These are phyloP conservation scores for Colletotrichum falcatum DNA, from an alignment of 2,329 filamentous ascomycete genomes.

Conservation along the genomic window DNA sequence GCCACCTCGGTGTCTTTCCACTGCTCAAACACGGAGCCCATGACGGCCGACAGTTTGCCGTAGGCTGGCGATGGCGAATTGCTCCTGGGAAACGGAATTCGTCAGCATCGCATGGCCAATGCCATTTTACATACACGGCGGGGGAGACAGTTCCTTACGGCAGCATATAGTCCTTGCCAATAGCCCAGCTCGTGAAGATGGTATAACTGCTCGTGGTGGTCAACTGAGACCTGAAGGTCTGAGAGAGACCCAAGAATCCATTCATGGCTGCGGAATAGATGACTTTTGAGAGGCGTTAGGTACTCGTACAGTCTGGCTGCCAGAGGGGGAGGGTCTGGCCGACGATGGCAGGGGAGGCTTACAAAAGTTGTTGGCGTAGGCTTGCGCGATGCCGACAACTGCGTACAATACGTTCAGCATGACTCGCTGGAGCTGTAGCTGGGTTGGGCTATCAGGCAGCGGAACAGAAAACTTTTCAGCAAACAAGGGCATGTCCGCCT, in stretches of 20 bases:
- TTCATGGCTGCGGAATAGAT: not conserved
- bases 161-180: conserved; percentile 28
- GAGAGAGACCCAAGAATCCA: not conserved
- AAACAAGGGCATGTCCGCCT: conserved; percentile 15
- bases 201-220: conserved; percentile 14
- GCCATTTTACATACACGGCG: not conserved
- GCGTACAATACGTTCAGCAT: conserved; percentile 21
- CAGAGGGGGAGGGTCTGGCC: too few relatives aligned
- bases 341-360: not conserved
- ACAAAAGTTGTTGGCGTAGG: conserved; percentile 19
- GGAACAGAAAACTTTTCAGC: conserved; percentile 20
- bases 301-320: not conserved
- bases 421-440: not conserved
- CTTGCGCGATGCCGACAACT: conserved; percentile 14
- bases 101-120: not conserved
- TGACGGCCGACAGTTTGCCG: not conserved
- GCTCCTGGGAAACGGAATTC: not conserved
- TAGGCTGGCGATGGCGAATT: not conserved
- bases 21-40: conserved; percentile 21
- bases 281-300: not conserved
- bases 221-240: not conserved
- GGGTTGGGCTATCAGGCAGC: not conserved
- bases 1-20: conserved; percentile 16
- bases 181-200: conserved; percentile 23
- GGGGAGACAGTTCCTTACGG: not conserved